phyloP scores from a whole-genome alignment of 2,329 filamentous ascomycete species.

The Aspergillus spinulosporus region DNA sequence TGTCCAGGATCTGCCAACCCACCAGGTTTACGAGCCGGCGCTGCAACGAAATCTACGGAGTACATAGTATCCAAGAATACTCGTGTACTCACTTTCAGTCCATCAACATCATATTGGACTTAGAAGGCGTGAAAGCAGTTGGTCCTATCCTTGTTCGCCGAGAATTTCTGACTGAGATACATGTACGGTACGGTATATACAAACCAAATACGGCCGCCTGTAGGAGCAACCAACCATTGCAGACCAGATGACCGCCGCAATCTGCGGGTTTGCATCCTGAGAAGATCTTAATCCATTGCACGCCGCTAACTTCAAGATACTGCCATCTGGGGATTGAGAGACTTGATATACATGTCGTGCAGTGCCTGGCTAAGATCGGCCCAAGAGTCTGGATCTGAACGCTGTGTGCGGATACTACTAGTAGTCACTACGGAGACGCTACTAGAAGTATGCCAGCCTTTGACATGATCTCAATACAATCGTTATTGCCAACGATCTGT shows the following conservation, averaged over 20 bases:
- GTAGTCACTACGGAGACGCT: not conserved
- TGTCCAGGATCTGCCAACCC: not conserved
- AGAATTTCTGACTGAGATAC: constrained; percentile 6
- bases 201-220: not conserved
- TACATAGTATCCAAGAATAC: not conserved
- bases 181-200: constrained; percentile 18
- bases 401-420: not conserved
- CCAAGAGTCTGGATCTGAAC: constrained; percentile 11
- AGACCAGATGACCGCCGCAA: constrained; percentile 23
- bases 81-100: not conserved
- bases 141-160: not conserved
- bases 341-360: not conserved
- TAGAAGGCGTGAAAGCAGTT: not conserved
- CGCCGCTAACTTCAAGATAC: constrained; percentile 8
- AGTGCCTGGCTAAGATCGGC: constrained; percentile 10
- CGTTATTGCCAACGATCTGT: not conserved
- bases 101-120: not conserved
- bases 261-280: constrained; percentile 25
- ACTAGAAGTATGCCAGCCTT: not conserved
- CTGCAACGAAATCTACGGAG: not conserved
- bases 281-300: constrained; percentile 26
- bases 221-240: constrained; percentile 10
- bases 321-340: not conserved
- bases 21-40: not conserved
- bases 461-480: not conserved